Percentiles rank a stretch among this genome's conserved stretches.
These are phyloP conservation scores for Ophiostoma sp. DNA, from an alignment of 2,329 filamentous ascomycete genomes.

Conservation along the genomic window DNA sequence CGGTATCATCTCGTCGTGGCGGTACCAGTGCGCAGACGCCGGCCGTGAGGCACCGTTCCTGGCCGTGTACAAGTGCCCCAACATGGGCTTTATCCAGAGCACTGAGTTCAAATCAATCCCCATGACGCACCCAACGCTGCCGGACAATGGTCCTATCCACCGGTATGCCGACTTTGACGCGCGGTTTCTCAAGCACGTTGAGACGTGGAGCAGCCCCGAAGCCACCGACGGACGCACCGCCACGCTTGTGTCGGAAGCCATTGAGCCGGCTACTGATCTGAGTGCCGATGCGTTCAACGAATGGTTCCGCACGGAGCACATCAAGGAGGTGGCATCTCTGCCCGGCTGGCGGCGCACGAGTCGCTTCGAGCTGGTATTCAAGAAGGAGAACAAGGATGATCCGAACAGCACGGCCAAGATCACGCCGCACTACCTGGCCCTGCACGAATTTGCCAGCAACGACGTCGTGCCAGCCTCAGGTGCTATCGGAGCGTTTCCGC, in stretches of 20 bases:
- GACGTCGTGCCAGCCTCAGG: neutral
- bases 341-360: slow-evolving; percentile 23
- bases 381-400: slow-evolving; percentile 19
- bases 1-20: slow-evolving; percentile 29
- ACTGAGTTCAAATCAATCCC: slow-evolving; percentile 20
- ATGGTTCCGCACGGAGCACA: slow-evolving; percentile 18
- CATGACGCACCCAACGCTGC: slow-evolving; percentile 19
- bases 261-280: slow-evolving; percentile 15
- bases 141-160: slow-evolving; percentile 14
- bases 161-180: slow-evolving; percentile 17
- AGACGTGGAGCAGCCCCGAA: slow-evolving; percentile 9
- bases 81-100: slow-evolving; percentile 19
- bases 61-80: slow-evolving; percentile 27
- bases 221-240: neutral
- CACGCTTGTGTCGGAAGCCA: slow-evolving; percentile 17
- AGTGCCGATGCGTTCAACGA: slow-evolving; percentile 2
- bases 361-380: slow-evolving; percentile 23
- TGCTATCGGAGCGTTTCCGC: neutral
- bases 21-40: slow-evolving; percentile 29
- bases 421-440: slow-evolving; percentile 18
- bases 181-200: slow-evolving; percentile 13
- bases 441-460: slow-evolving; percentile 22
- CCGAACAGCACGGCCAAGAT: neutral
- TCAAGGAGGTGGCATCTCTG: neutral
- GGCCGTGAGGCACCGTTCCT: slow-evolving; percentile 27